Evolutionary conservation across 2,329 filamentous ascomycete genomes (phyloP), one percentile per base, ranked within the genome.

Genomic region (Claviceps capensis): DNA sequence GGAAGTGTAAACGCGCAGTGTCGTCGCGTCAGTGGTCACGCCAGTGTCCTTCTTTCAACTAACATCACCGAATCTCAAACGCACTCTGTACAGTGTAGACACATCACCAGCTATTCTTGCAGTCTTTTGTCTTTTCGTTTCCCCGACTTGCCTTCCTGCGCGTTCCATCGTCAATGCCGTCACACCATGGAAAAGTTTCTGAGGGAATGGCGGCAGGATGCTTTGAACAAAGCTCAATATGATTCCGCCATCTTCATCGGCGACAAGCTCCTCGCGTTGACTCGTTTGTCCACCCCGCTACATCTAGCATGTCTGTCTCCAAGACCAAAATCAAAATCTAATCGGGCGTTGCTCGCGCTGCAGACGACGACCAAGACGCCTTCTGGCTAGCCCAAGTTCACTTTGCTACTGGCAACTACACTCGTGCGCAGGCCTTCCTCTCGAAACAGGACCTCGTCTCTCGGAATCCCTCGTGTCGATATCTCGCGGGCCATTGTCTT

Each of bases 321-420:
- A 34, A 34, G 30, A 34, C 30, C 11, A 11, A 4, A 34, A 34
- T 34, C 40, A 16, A 23, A 14, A 22, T 34, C 48, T 42, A 45
- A 37, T 17, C 5, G 22, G 17, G 9, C 23, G 13, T 36, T 36
- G 36, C 48, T 47, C 34, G 9, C 45, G 48, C 47, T 51, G 40
- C 58, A 96, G 93, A 90, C 63, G 86, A 91, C 66, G 89, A 95
- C 62, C 84, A 88, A 58, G 93, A 98, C 67, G 91, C 90, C 42
- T 95, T 95, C 65, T 96, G 89, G 85, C 83, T 98, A 44, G 93
- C 93, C n/a, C 91, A 97, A 69, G 88, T 95, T 40, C 91, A 98
- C 69, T 98, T 97, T 70, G 86, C 85, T 49, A 93, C 88, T 48
- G 90, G 88, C 61, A 95, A 97, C 72, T 96, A 95, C 68, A 93